A percentile compares a stretch with the other conserved stretches of the same genome.
Conservation (phyloP, 306 rosid species). For the Pyrus bretschneideri region DNA sequence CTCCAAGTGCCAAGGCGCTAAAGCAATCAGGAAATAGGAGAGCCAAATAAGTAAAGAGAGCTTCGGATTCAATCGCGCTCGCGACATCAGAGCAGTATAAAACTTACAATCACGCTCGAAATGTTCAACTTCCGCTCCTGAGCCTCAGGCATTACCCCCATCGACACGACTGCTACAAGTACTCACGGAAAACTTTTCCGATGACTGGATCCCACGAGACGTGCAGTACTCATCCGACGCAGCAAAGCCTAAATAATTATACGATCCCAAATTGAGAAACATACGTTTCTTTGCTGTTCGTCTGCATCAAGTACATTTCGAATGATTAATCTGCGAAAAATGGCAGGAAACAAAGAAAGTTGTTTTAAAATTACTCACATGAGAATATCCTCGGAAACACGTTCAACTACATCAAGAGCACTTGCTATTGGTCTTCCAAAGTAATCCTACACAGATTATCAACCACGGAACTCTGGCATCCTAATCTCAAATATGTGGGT, state of each 20-base stretch:
- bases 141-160: slow-evolving; percentile 74
- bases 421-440: slow-evolving; percentile 74
- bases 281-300: slow-evolving; percentile 50
- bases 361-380: slow-evolving; percentile 21
- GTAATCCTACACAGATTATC: slow-evolving; percentile 40
- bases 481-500: not conserved
- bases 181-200: slow-evolving; percentile 65
- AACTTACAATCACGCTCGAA: slow-evolving; percentile 54
- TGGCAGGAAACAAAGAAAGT: not conserved
- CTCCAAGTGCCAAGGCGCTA: slow-evolving; percentile 72
- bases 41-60: not conserved
- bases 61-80: not conserved
- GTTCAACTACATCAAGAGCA: slow-evolving; percentile 79
- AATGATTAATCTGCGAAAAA: not conserved
- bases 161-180: slow-evolving; percentile 65
- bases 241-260: slow-evolving; percentile 82
- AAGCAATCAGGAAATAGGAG: slow-evolving; percentile 5
- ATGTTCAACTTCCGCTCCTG: slow-evolving; percentile 60
- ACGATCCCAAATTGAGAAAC: slow-evolving; percentile 82
- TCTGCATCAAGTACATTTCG: slow-evolving; percentile 27
- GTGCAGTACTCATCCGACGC: slow-evolving; percentile 82
- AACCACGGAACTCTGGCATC: not conserved
- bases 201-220: slow-evolving; percentile 54
- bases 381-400: slow-evolving; percentile 57
- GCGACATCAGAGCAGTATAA: slow-evolving; percentile 1